Evolutionary conservation across 169 alveolate genomes (phyloP).

Genomic region (Babesia bigemina): DNA sequence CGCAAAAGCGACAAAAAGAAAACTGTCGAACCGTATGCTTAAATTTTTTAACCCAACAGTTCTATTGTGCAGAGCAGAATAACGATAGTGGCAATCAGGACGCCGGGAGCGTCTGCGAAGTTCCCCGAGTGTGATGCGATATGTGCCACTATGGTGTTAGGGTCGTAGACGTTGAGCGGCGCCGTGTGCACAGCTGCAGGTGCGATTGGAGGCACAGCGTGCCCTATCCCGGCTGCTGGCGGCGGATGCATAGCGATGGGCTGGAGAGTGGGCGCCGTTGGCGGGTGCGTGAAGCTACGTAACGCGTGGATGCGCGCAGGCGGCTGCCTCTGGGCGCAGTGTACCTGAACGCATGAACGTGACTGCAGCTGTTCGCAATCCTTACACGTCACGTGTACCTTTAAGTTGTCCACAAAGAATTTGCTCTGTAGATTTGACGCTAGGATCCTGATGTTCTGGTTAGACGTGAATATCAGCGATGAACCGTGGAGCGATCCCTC

Average conservation of each 20-base stretch:
- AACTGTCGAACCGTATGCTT: neutral
- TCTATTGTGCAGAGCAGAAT: slow-evolving; percentile 7
- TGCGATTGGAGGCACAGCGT: neutral
- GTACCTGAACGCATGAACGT: slow-evolving; percentile 66
- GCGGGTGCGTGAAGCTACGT: neutral
- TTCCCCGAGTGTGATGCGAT: neutral
- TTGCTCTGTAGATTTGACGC: slow-evolving; percentile 1
- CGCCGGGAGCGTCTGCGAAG: neutral
- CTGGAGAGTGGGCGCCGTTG: neutral
- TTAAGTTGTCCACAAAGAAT: slow-evolving; percentile 34
- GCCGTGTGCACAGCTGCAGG: neutral
- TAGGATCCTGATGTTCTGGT: slow-evolving; percentile 27
- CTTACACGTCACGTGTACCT: slow-evolving; percentile 30
- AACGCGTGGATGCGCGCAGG: neutral
- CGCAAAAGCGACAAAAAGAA: slow-evolving; percentile 25
- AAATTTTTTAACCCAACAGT: neutral
- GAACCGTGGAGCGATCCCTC: slow-evolving; percentile 25
- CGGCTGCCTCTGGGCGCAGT: slow-evolving; percentile 27
- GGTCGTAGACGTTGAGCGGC: slow-evolving; percentile 20
- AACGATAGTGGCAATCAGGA: neutral
- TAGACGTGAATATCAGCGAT: slow-evolving; percentile 46
- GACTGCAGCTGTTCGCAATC: slow-evolving; percentile 23
- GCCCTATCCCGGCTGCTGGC: neutral
- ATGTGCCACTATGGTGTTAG: neutral
- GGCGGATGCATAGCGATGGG: neutral